These are phyloP conservation scores for Curvularia sp. DNA, from an alignment of 2,329 filamentous ascomycete genomes.

Conservation along the genomic window DNA sequence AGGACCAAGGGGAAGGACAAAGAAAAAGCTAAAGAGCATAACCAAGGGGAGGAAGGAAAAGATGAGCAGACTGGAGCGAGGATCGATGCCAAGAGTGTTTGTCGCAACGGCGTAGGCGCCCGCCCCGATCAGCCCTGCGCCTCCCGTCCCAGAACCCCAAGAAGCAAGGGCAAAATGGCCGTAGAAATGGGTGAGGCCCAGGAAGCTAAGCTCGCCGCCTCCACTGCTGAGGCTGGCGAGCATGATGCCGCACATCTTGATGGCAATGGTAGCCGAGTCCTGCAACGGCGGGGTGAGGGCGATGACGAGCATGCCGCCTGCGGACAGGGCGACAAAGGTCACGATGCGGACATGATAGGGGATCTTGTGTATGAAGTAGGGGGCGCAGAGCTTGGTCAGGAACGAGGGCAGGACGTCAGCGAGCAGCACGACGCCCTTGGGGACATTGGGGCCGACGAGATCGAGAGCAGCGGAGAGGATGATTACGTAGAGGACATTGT, in stretches of 20 bases:
- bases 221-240: constrained; percentile 86
- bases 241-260: constrained; percentile 82
- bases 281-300: constrained; percentile 74
- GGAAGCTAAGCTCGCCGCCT: constrained; percentile 86
- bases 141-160: constrained; percentile 93
- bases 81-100: constrained; percentile 76
- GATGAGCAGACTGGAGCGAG: constrained; percentile 75
- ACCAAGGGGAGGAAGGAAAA: constrained; percentile 80
- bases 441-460: constrained; percentile 83
- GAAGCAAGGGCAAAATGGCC: constrained; percentile 84
- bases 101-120: constrained; percentile 88
- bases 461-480: constrained; percentile 95
- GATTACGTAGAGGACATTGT: constrained; percentile 97
- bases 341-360: constrained; percentile 80
- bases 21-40: constrained; percentile 88
- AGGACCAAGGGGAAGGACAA: constrained; percentile 73
- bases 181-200: constrained; percentile 92
- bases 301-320: constrained; percentile 87
- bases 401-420: constrained; percentile 93
- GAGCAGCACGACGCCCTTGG: constrained; percentile 91
- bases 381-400: constrained; percentile 82
- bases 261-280: constrained; percentile 66
- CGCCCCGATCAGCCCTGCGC: constrained; percentile 84
- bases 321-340: constrained; percentile 76
- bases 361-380: constrained; percentile 90